phyloP scores from a whole-genome alignment of 805 yeast species.

The Lipomyces chichibuensis region DNA sequence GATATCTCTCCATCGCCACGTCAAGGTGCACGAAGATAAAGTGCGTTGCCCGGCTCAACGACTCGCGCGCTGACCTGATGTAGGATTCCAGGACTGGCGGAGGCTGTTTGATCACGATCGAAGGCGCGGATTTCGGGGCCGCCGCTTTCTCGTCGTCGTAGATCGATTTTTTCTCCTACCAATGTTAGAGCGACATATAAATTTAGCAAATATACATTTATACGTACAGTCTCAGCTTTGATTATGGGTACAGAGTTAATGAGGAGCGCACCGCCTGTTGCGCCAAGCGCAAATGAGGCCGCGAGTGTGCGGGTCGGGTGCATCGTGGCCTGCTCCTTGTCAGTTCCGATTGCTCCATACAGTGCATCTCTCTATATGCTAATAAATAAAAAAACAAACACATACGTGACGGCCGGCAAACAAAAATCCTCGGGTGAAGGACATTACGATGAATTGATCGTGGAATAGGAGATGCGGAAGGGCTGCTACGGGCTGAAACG shows the following conservation, averaged over 20 bases:
- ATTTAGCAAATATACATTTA: neutral
- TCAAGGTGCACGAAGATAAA: conserved; percentile 45
- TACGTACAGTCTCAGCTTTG: conserved; percentile 14
- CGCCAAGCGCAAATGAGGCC: conserved; percentile 1
- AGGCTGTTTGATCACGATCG: conserved; percentile 31
- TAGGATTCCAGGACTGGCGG: conserved; percentile 23
- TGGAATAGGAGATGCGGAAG: neutral
- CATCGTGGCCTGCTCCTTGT: neutral
- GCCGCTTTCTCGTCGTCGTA: conserved; percentile 36
- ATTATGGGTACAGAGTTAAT: conserved; percentile 1
- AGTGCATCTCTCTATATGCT: neutral
- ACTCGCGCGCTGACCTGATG: conserved; percentile 31
- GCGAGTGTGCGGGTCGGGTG: neutral
- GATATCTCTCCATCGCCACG: conserved; percentile 54
- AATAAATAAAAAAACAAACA: neutral
- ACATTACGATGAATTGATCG: neutral
- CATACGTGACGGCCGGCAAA: neutral
- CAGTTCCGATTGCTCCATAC: neutral
- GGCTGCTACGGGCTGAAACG: neutral
- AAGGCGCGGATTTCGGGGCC: conserved; percentile 12
- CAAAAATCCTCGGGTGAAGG: conserved; percentile 1
- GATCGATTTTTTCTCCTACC: conserved; percentile 41
- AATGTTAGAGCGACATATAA: neutral
- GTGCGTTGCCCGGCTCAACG: conserved; percentile 42
- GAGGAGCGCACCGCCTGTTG: neutral